Conservation (phyloP, 257 asterid genomes). For the Vinca minor region DNA sequence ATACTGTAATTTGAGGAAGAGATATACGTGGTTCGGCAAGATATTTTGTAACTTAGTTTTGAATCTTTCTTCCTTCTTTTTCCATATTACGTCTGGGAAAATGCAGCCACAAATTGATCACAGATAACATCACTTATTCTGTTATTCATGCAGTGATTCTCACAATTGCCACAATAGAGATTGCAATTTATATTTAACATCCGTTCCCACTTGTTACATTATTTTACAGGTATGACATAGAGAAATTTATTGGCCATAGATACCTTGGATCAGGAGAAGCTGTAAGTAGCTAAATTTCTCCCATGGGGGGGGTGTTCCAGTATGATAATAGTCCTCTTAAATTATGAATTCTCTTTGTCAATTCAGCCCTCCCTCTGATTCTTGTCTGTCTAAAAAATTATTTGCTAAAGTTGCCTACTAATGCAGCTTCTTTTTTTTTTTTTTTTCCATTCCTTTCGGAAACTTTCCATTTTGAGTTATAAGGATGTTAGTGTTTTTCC, state of each 20-base stretch:
- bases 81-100: background rate
- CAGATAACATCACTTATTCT: background rate
- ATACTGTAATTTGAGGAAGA: background rate
- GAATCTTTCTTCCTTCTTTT: background rate
- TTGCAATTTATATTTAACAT: background rate
- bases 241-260: constrained; percentile 59
- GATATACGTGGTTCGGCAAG: background rate
- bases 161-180: background rate
- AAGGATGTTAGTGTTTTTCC: background rate
- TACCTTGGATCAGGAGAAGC: constrained; percentile 50
- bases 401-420: background rate
- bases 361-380: background rate
- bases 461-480: background rate
- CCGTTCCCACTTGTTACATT: background rate
- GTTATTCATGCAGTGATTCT: background rate
- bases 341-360: background rate
- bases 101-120: background rate
- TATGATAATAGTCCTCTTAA: background rate
- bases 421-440: background rate
- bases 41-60: background rate
- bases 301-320: background rate
- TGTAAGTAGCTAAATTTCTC: constrained; percentile 47
- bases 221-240: constrained; percentile 79
- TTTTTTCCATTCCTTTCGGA: background rate
- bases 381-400: background rate